Base-by-base conservation (phyloP, 176 grass and related monocot genomes). In the Ensete ventricosum region DNA sequence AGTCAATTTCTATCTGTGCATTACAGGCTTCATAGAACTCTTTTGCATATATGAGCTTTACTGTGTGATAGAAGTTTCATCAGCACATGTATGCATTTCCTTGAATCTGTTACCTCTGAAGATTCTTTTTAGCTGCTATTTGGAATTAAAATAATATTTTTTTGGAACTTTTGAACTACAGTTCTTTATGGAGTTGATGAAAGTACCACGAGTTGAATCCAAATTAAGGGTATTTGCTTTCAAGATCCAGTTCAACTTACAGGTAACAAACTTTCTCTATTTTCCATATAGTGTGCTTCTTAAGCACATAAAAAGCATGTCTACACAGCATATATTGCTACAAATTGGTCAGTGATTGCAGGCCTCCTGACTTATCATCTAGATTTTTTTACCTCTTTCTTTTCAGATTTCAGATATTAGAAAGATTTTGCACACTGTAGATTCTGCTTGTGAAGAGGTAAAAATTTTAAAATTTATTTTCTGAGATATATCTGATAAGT, bases 141-240 rank as follows among this genome's bases (percentile, higher is more conserved):
- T 70, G 49, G 34, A 70, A 50, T 70, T 51, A 50, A 11, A 70
- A 70, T 34, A 69, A 54, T 55, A 50, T 57, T 68, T 72, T 81
- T 20, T 65, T 66, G 58, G 69, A 8, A 64, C 49, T 6, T 79
- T 64, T 75, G 79, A 48, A 25, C 34, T 88, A 79, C 94, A 97
- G 94, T 97, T 84, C 74, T 97, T 97, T 76, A 75, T 97, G 83
- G 90, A 93, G 81, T 83, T 97, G 81, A 93, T 97, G 94, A 97
- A 88, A 91, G 90, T 97, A 81, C 93, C 93, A 74, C 83, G 93
- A 72, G 80, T 97, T 79, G 93, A 97, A 93, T 87, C 93, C 8
- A 97, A 97, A 81, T 71, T 97, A 75, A 82, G 77, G 57, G 87
- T 97, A 82, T 97, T 97, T 52, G 62, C 87, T 83, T 93, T 92